Conservation (phyloP, 306 rosid species). For the Quercus parvula region DNA sequence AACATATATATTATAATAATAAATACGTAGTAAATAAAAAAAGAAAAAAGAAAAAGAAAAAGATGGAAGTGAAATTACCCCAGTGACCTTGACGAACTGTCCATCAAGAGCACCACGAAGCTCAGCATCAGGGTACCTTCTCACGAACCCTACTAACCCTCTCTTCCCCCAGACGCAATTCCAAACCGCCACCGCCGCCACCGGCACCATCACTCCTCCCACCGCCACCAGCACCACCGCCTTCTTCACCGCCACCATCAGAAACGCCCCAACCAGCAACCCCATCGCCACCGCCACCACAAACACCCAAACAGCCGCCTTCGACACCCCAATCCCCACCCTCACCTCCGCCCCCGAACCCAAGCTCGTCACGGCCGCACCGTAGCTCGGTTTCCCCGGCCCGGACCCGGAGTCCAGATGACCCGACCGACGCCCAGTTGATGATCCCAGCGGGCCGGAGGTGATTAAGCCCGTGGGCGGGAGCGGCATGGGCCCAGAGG, state of each 20-base stretch:
- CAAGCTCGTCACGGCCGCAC: constrained; percentile 80
- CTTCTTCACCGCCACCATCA: constrained; percentile 94
- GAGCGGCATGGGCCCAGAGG: constrained; percentile 63
- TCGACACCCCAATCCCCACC: constrained; percentile 71
- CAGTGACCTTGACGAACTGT: constrained; percentile 96
- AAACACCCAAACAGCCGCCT: constrained; percentile 71
- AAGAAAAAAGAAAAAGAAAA: background rate
- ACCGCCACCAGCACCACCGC: constrained; percentile 58
- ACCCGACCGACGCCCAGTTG: constrained; percentile 45
- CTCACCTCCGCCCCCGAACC: constrained; percentile 44
- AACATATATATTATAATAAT: background rate
- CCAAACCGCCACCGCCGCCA: constrained; percentile 50
- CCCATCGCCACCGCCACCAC: constrained; percentile 74
- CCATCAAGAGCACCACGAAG: constrained; percentile 95
- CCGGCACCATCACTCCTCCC: constrained; percentile 51
- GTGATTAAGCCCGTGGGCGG: constrained; percentile 72
- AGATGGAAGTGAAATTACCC: constrained; percentile 53
- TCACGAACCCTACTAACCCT: constrained; percentile 75
- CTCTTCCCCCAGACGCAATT: constrained; percentile 62
- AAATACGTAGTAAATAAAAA: no score
- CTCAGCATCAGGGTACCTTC: constrained; percentile 82
- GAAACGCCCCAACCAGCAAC: constrained; percentile 79
- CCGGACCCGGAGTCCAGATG: constrained; percentile 37
- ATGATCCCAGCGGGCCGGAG: constrained; percentile 57
- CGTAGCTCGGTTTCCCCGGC: constrained; percentile 59